phyloP scores from a whole-genome alignment of 768 basidiomycete species.

The Dictyophora rubrovolvata region DNA sequence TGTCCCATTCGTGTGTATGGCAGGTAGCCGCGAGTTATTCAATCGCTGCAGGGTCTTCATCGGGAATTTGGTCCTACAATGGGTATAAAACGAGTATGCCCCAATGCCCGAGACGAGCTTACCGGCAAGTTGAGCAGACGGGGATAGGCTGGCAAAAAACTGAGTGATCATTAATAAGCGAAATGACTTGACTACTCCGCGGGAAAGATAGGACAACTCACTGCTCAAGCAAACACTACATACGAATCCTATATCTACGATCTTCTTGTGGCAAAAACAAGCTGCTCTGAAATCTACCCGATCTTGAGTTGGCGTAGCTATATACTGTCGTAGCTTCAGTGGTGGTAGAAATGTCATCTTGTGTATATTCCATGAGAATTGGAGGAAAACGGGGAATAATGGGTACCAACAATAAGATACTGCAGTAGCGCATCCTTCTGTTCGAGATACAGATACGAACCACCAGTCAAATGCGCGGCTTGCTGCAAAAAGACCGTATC shows the following conservation, averaged over 20 bases:
- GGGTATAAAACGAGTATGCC: background rate
- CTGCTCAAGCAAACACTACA: slow-evolving; percentile 98
- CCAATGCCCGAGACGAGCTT: slow-evolving; percentile 21
- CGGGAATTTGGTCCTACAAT: slow-evolving; percentile 81
- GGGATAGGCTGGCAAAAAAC: slow-evolving; percentile 93
- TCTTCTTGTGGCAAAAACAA: slow-evolving; percentile 97
- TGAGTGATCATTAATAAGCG: slow-evolving; percentile 20
- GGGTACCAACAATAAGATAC: slow-evolving; percentile 60
- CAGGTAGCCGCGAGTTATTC: slow-evolving; percentile 42
- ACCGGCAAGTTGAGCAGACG: slow-evolving; percentile 92
- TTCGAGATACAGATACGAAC: slow-evolving; percentile 81
- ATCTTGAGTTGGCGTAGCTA: slow-evolving; percentile 87
- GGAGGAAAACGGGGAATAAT: too few relatives aligned
- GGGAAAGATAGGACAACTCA: slow-evolving; percentile 29
- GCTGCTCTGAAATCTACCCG: slow-evolving; percentile 95
- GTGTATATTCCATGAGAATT: background rate
- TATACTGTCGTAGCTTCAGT: slow-evolving; percentile 57
- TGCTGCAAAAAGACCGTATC: slow-evolving; percentile 96
- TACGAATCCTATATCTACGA: slow-evolving; percentile 93
- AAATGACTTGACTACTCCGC: slow-evolving; percentile 4
- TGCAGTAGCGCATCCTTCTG: slow-evolving; percentile 83
- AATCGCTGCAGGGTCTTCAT: slow-evolving; percentile 83
- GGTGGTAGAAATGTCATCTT: slow-evolving; percentile 81
- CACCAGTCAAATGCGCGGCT: slow-evolving; percentile 90
- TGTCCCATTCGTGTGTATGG: background rate